Evolutionary conservation across 2,329 filamentous ascomycete genomes (phyloP).

Genomic region (Colletotrichum sp.): DNA sequence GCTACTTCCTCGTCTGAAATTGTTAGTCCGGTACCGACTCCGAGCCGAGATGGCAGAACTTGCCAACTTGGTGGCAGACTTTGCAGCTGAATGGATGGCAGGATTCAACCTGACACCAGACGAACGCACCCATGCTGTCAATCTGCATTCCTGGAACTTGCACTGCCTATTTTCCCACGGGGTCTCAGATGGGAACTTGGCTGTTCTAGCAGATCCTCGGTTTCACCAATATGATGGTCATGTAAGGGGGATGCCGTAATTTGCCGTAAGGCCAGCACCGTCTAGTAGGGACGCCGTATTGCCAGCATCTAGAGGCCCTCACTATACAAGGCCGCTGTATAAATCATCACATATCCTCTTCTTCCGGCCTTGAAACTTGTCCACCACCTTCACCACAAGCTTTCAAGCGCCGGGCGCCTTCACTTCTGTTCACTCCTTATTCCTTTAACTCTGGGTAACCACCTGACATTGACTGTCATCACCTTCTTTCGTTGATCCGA

Average conservation of each 20-base stretch:
- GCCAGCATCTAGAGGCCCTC: background rate
- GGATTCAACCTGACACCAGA: conserved; percentile 1
- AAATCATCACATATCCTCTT: background rate
- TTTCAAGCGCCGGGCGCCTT: background rate
- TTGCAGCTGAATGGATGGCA: conserved; percentile 6
- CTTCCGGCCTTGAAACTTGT: background rate
- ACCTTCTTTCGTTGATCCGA: background rate
- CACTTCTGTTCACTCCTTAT: background rate
- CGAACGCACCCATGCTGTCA: background rate
- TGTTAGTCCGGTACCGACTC: background rate
- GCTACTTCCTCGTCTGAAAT: background rate
- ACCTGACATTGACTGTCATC: background rate
- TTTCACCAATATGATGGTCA: background rate
- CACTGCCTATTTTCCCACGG: background rate
- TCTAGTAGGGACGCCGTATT: background rate
- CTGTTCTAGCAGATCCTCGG: background rate
- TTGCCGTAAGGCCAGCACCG: background rate
- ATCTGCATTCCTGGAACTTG: background rate
- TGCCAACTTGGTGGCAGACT: background rate
- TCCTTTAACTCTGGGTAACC: background rate
- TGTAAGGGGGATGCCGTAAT: background rate
- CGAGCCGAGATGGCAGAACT: background rate
- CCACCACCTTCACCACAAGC: background rate
- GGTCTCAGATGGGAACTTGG: background rate
- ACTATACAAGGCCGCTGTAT: background rate